A percentile compares a stretch with the other conserved stretches of the same genome.
phyloP scores from a whole-genome alignment of 129 eudicot genomes.

The Logfia minima region DNA sequence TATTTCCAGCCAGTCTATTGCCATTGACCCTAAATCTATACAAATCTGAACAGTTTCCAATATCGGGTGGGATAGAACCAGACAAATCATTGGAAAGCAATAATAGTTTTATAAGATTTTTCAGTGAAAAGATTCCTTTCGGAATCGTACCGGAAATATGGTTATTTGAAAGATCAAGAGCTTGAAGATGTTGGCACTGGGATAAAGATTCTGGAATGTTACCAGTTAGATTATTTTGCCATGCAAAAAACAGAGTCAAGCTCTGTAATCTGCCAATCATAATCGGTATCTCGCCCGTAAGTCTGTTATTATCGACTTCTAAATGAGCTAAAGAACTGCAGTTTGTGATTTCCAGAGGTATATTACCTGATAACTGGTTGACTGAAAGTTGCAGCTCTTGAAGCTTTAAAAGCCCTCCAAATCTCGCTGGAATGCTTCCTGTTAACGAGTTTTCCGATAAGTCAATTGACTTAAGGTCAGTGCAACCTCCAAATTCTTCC shows the following conservation, averaged over 20 bases:
- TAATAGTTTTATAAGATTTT: slow-evolving; percentile 70
- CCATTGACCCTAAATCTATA: slow-evolving; percentile 65
- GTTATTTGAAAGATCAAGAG: slow-evolving; percentile 90
- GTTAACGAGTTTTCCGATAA: slow-evolving; percentile 69
- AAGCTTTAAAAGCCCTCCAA: slow-evolving; percentile 55
- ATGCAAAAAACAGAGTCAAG: slow-evolving; percentile 84
- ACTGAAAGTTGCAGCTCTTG: slow-evolving; percentile 80
- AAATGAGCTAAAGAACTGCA: slow-evolving; percentile 66
- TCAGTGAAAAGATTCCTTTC: slow-evolving; percentile 46
- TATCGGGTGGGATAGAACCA: slow-evolving; percentile 80
- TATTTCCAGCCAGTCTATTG: slow-evolving; percentile 62
- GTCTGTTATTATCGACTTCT: slow-evolving; percentile 79
- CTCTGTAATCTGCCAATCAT: slow-evolving; percentile 66
- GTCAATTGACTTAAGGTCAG: slow-evolving; percentile 59
- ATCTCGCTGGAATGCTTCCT: slow-evolving; percentile 71
- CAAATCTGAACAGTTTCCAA: slow-evolving; percentile 79
- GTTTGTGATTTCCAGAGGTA: slow-evolving; percentile 64
- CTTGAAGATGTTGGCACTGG: slow-evolving; percentile 68
- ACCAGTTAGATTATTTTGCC: slow-evolving; percentile 92
- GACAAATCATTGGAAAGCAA: slow-evolving; percentile 73
- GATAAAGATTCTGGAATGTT: slow-evolving; percentile 72
- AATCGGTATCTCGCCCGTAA: slow-evolving; percentile 75
- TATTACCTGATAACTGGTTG: slow-evolving; percentile 70
- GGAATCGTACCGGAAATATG: slow-evolving; percentile 72
- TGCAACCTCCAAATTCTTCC: slow-evolving; percentile 64